A percentile compares a stretch with the other conserved stretches of the same genome.
These are phyloP conservation scores for Penicillium hesseltinei DNA, from an alignment of 2,329 filamentous ascomycete genomes.

Conservation along the genomic window DNA sequence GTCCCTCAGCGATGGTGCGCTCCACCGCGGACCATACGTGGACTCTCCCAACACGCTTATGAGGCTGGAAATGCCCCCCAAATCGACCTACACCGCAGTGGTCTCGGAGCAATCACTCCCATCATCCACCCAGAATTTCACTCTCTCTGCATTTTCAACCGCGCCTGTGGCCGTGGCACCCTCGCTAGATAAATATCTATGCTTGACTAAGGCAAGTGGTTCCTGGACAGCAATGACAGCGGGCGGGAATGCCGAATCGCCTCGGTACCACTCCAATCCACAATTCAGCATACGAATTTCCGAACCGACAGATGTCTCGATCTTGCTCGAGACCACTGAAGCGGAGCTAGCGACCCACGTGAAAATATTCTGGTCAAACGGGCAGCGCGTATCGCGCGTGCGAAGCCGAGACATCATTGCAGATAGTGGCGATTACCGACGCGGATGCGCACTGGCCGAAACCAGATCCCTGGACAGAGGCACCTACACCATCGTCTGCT, in stretches of 20 bases:
- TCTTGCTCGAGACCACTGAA: constrained; percentile 69
- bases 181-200: constrained; percentile 60
- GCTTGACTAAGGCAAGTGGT: constrained; percentile 59
- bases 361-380: constrained; percentile 75
- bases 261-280: constrained; percentile 79
- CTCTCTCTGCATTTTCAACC: constrained; percentile 76
- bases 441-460: constrained; percentile 71
- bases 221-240: constrained; percentile 77
- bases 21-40: constrained; percentile 80
- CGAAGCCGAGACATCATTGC: constrained; percentile 72
- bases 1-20: constrained; percentile 67
- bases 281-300: constrained; percentile 67
- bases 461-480: constrained; percentile 63
- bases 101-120: constrained; percentile 77
- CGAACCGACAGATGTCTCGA: constrained; percentile 63
- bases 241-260: constrained; percentile 76
- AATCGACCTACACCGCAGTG: constrained; percentile 60
- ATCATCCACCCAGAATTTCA: constrained; percentile 74
- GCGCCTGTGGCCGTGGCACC: constrained; percentile 59
- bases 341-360: constrained; percentile 75
- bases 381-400: constrained; percentile 68
- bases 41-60: constrained; percentile 91
- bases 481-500: constrained; percentile 82
- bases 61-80: constrained; percentile 61
- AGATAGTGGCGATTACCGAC: constrained; percentile 85